Conservation (phyloP, 495 filamentous ascomycete genomes). For the Aspergillus avenaceus region DNA sequence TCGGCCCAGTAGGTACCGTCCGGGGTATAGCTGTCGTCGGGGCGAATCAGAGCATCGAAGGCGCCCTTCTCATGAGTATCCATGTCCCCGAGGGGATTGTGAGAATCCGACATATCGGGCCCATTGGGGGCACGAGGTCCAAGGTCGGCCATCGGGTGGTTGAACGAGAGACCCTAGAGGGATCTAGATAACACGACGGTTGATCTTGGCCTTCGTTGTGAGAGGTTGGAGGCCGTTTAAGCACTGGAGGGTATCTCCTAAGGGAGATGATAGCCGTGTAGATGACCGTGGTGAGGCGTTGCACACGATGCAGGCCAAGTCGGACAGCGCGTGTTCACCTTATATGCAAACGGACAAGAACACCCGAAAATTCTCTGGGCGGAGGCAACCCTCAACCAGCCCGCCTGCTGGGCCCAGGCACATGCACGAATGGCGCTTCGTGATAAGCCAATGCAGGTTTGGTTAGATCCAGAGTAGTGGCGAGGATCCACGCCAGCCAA, state of each 20-base stretch:
- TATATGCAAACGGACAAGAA: constrained; percentile 17
- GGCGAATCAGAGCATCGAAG: constrained; percentile 69
- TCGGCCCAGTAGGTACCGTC: constrained; percentile 92
- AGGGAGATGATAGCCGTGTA: constrained; percentile 4
- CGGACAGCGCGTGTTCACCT: constrained; percentile 14
- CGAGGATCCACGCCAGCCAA: constrained; percentile 14
- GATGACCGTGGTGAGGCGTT: constrained; percentile 18
- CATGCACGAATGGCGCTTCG: constrained; percentile 19
- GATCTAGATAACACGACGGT: background rate
- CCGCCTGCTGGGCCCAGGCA: constrained; percentile 12
- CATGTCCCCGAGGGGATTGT: constrained; percentile 51
- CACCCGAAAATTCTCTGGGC: constrained; percentile 19
- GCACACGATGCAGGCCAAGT: constrained; percentile 21
- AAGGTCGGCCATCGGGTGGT: constrained; percentile 46
- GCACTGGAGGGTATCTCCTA: constrained; percentile 3
- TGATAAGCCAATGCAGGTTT: constrained; percentile 24
- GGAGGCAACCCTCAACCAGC: constrained; percentile 14
- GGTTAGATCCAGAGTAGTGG: constrained; percentile 12
- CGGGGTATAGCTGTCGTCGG: constrained; percentile 74
- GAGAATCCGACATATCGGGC: constrained; percentile 49
- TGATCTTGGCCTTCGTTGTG: constrained; percentile 9
- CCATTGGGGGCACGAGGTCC: constrained; percentile 53
- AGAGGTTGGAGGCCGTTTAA: constrained; percentile 9
- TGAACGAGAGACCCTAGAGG: background rate
- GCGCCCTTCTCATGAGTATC: constrained; percentile 62